These are phyloP conservation scores for Escovopsis sp. DNA, from an alignment of 2,329 filamentous ascomycete species.

Conservation along the genomic window DNA sequence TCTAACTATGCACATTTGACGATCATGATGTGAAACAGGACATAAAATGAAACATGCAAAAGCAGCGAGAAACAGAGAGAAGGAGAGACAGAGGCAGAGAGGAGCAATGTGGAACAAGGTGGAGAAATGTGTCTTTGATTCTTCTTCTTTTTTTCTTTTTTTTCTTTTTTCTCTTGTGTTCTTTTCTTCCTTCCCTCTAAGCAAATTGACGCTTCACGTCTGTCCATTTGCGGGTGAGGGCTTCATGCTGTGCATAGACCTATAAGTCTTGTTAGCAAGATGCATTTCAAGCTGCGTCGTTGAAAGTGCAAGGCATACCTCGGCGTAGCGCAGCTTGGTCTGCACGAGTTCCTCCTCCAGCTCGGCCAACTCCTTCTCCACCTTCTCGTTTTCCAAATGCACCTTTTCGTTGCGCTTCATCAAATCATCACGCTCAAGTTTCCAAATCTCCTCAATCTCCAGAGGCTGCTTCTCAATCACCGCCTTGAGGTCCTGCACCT, in stretches of 20 bases:
- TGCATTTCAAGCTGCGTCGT: background rate
- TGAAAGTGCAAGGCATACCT: slow-evolving; percentile 47
- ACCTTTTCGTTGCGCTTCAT: slow-evolving; percentile 89
- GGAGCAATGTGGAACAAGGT: background rate
- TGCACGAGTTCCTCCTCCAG: slow-evolving; percentile 86
- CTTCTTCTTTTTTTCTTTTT: no score
- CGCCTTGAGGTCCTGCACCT: slow-evolving; percentile 70
- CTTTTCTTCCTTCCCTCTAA: slow-evolving; percentile 10
- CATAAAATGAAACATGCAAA: background rate
- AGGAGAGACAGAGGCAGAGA: background rate
- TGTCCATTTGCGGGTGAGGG: slow-evolving; percentile 61
- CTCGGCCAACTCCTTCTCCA: slow-evolving; percentile 82
- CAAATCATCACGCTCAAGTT: slow-evolving; percentile 75
- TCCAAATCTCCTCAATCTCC: slow-evolving; percentile 71
- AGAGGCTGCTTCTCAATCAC: slow-evolving; percentile 82
- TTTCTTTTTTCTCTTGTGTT: no score
- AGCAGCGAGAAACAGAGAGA: background rate
- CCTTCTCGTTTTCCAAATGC: slow-evolving; percentile 75
- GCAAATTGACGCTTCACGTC: slow-evolving; percentile 51
- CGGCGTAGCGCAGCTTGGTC: slow-evolving; percentile 89
- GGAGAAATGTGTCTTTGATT: no score
- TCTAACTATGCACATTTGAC: background rate
- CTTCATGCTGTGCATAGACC: slow-evolving; percentile 59
- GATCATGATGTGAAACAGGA: slow-evolving; percentile 3
- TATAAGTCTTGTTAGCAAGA: slow-evolving; percentile 20